A percentile compares a stretch with the other conserved stretches of the same genome.
phyloP scores from a whole-genome alignment of 1,284 basidiomycete genomes.

The Anthracocystis walkeri region DNA sequence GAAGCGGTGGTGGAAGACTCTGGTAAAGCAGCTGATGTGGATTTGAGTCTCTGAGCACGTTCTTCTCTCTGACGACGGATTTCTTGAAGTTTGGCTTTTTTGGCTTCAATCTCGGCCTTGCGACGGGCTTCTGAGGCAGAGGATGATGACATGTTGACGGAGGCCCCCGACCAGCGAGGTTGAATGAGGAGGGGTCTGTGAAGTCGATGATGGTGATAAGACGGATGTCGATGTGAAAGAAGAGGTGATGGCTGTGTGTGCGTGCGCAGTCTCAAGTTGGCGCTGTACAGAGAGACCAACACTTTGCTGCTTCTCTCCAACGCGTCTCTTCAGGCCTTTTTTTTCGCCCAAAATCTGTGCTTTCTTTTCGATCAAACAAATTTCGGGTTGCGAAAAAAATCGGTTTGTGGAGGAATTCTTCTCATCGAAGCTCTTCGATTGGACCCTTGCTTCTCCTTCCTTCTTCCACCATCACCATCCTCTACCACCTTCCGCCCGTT shows the following conservation, averaged over 20 bases:
- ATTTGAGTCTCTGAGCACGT: slow-evolving; percentile 70
- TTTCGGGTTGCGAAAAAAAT: background rate
- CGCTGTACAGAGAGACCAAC: no score
- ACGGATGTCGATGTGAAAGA: background rate
- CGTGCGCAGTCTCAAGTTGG: no score
- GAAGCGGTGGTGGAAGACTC: slow-evolving; percentile 18
- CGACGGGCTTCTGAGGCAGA: slow-evolving; percentile 70
- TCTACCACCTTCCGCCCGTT: background rate
- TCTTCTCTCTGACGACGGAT: slow-evolving; percentile 80
- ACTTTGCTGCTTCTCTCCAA: slow-evolving; percentile 4
- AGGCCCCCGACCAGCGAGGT: no score
- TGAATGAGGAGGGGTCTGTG: background rate
- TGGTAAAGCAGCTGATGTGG: slow-evolving; percentile 20
- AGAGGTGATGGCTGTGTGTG: background rate
- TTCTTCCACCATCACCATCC: slow-evolving; percentile 3
- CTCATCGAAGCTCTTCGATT: background rate
- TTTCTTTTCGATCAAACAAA: slow-evolving; percentile 4
- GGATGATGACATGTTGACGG: slow-evolving; percentile 24
- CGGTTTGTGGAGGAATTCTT: slow-evolving; percentile 10
- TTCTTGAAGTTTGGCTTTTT: slow-evolving; percentile 87
- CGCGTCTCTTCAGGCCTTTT: background rate
- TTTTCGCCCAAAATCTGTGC: background rate
- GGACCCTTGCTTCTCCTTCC: slow-evolving; percentile 8
- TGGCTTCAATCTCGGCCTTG: slow-evolving; percentile 88
- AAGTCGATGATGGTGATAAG: background rate